A percentile compares a stretch with the other conserved stretches of the same genome.
These are phyloP conservation scores for Spongospora subterranea DNA, from an alignment of 208 protist species.

Conservation along the genomic window DNA sequence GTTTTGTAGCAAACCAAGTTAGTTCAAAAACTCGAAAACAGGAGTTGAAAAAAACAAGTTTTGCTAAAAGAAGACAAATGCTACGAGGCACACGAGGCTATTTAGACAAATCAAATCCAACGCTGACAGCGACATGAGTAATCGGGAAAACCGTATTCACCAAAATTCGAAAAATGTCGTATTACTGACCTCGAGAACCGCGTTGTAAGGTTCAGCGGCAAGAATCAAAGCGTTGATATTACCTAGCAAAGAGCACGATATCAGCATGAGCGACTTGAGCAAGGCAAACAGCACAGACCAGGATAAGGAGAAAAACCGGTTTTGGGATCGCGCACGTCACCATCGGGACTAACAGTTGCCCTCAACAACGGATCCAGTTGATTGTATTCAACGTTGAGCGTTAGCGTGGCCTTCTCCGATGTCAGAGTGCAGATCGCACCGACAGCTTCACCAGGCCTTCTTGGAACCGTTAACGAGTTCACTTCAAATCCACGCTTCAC, in stretches of 20 bases:
- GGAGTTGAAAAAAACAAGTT: too few relatives aligned
- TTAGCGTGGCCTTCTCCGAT: slow-evolving; percentile 27
- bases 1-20: too few relatives aligned
- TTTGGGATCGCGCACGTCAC: slow-evolving; percentile 58
- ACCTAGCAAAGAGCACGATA: slow-evolving; percentile 67
- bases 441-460: slow-evolving; percentile 73
- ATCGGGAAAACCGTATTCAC: too few relatives aligned
- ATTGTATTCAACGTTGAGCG: slow-evolving; percentile 77
- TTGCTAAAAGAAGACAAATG: too few relatives aligned
- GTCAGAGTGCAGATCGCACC: slow-evolving; percentile 62
- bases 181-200: slow-evolving; percentile 69
- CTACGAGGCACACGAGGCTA: too few relatives aligned
- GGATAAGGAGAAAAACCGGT: slow-evolving; percentile 82
- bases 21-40: too few relatives aligned
- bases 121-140: too few relatives aligned
- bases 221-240: slow-evolving; percentile 88
- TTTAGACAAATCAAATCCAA: too few relatives aligned
- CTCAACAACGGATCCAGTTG: slow-evolving; percentile 71
- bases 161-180: too few relatives aligned
- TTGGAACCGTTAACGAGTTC: slow-evolving; percentile 87
- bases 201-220: slow-evolving; percentile 76
- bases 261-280: not conserved
- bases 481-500: slow-evolving; percentile 67
- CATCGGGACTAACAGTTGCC: slow-evolving; percentile 31
- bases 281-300: not conserved